phyloP scores from a whole-genome alignment of 257 asterid species.

The Fraxinus quadrangulata region DNA sequence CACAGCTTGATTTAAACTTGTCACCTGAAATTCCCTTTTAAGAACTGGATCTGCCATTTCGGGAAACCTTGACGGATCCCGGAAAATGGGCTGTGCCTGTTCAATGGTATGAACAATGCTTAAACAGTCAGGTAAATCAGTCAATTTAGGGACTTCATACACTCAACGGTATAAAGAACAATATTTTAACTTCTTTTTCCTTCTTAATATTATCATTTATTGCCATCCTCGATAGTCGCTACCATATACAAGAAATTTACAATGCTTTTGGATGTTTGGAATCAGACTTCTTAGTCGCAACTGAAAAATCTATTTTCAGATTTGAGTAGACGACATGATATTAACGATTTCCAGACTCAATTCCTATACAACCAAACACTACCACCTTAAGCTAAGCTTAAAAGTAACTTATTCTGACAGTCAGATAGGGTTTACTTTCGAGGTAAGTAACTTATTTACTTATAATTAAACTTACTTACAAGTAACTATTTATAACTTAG shows the following conservation, averaged over 20 bases:
- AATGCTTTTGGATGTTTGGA: too few species aligned
- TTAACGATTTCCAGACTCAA: too few species aligned
- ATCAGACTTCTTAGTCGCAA: too few species aligned
- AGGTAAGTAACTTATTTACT: neutral
- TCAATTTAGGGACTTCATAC: neutral
- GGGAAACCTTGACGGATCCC: neutral
- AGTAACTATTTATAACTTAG: neutral
- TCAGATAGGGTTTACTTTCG: neutral
- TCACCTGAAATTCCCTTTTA: neutral
- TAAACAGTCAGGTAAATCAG: neutral
- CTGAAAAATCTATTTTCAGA: too few species aligned
- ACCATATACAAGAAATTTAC: too few species aligned
- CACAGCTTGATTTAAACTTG: constrained; percentile 13
- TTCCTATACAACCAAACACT: too few species aligned
- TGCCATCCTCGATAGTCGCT: neutral
- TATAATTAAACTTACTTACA: too few species aligned
- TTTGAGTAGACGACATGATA: too few species aligned
- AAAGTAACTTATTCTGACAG: neutral
- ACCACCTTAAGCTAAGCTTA: neutral
- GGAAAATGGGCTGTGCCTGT: constrained; percentile 16
- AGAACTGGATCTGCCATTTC: constrained; percentile 11
- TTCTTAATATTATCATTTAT: neutral
- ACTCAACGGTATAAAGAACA: neutral
- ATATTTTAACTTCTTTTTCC: neutral
- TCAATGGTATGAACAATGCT: neutral